These are phyloP conservation scores for Talaromyces sp. DNA, from an alignment of 2,329 filamentous ascomycete genomes.

Conservation along the genomic window DNA sequence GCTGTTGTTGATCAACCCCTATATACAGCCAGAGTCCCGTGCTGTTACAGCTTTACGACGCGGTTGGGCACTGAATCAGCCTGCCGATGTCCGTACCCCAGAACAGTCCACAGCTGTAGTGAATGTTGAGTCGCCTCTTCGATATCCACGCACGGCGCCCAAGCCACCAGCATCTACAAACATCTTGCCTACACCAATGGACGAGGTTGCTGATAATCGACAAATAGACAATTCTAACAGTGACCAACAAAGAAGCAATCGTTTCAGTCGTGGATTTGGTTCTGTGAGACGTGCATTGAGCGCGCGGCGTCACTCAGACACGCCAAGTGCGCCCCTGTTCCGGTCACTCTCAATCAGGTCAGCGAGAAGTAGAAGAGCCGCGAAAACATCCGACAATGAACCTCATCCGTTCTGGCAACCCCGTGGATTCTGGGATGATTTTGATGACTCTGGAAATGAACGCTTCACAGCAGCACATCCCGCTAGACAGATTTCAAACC, in stretches of 20 bases:
- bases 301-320: slow-evolving; percentile 34
- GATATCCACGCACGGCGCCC: slow-evolving; percentile 53
- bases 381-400: slow-evolving; percentile 41
- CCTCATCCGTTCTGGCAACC: slow-evolving; percentile 60
- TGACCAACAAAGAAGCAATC: slow-evolving; percentile 16
- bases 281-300: slow-evolving; percentile 33
- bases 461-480: slow-evolving; percentile 22
- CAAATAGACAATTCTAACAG: slow-evolving; percentile 24
- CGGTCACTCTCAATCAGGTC: slow-evolving; percentile 35
- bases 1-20: slow-evolving; percentile 57
- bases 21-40: slow-evolving; percentile 24
- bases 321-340: slow-evolving; percentile 27
- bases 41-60: slow-evolving; percentile 24
- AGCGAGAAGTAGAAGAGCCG: slow-evolving; percentile 37
- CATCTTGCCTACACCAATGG: slow-evolving; percentile 48
- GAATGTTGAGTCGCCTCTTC: slow-evolving; percentile 51
- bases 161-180: slow-evolving; percentile 51
- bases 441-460: slow-evolving; percentile 32
- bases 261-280: slow-evolving; percentile 25
- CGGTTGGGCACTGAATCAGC: slow-evolving; percentile 10
- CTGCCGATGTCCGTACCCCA: slow-evolving; percentile 21
- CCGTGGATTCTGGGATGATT: slow-evolving; percentile 57
- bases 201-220: slow-evolving; percentile 33
- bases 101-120: slow-evolving; percentile 14
- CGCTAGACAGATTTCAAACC: slow-evolving; percentile 18